These are phyloP conservation scores for Gossypium davidsonii DNA, from an alignment of 441 rosid genomes.

Conservation along the genomic window DNA sequence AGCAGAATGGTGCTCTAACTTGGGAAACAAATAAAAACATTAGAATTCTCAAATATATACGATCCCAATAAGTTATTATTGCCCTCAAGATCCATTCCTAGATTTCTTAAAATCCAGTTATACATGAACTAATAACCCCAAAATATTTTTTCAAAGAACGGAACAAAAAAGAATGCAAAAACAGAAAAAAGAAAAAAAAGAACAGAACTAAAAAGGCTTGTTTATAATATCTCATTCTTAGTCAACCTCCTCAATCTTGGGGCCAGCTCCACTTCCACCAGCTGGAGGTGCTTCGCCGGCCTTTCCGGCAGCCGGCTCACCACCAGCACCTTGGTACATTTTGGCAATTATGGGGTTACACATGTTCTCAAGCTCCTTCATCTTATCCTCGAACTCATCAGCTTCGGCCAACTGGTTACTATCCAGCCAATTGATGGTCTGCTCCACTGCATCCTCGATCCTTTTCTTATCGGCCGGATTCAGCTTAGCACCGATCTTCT, in stretches of 20 bases:
- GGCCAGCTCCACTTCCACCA: conserved; percentile 15
- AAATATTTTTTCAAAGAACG: no score
- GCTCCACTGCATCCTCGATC: conserved; percentile 20
- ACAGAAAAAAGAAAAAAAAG: background rate
- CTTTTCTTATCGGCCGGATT: conserved; percentile 27
- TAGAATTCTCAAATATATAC: background rate
- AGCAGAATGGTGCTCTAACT: no score
- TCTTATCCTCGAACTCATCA: conserved; percentile 31
- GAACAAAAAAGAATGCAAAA: no score
- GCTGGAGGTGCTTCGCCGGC: conserved; percentile 15
- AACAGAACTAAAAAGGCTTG: background rate
- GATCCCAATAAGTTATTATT: background rate
- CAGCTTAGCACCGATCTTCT: conserved; percentile 24
- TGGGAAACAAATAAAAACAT: no score
- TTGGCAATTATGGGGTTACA: conserved; percentile 29
- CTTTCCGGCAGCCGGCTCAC: conserved; percentile 11
- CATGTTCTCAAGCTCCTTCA: conserved; percentile 29
- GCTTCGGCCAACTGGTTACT: conserved; percentile 24
- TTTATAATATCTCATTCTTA: conserved; percentile 1
- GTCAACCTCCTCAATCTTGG: conserved; percentile 33
- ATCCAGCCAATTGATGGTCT: conserved; percentile 24
- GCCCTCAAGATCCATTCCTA: background rate
- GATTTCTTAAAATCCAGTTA: no score
- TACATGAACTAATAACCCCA: no score
- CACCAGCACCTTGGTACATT: conserved; percentile 27